Evolutionary conservation across 2,329 filamentous ascomycete species (phyloP).

Genomic region (Hypoxylon sp.): DNA sequence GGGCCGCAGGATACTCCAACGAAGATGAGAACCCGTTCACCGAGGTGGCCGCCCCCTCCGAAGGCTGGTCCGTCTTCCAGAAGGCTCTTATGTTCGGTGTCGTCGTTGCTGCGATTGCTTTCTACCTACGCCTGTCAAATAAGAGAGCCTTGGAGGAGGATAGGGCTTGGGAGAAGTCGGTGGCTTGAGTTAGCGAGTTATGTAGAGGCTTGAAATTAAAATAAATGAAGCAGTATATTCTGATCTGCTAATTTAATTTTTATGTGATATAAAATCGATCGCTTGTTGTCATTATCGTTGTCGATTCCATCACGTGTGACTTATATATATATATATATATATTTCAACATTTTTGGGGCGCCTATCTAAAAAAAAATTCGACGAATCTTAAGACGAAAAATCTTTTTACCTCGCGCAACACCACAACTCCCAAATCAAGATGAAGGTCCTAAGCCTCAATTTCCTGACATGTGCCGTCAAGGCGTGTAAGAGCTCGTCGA

Average conservation of each 20-base stretch:
- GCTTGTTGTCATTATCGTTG: conserved; percentile 12
- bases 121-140: conserved; percentile 59
- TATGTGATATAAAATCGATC: conserved; percentile 3
- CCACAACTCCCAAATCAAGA: conserved; percentile 55
- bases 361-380: conserved; percentile 19
- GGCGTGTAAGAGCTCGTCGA: conserved; percentile 83
- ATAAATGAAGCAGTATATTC: conserved; percentile 15
- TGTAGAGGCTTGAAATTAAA: conserved; percentile 25
- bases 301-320: conserved; percentile 38
- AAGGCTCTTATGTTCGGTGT: conserved; percentile 64
- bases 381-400: conserved; percentile 6
- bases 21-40: conserved; percentile 48
- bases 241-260: neutral
- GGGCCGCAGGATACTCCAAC: conserved; percentile 53
- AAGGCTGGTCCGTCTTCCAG: conserved; percentile 59
- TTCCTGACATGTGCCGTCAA: conserved; percentile 97
- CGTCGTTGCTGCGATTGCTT: conserved; percentile 59
- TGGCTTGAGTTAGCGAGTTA: conserved; percentile 52
- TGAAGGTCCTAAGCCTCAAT: conserved; percentile 97
- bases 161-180: conserved; percentile 58
- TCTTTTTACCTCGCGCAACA: conserved; percentile 3
- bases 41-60: conserved; percentile 46
- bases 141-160: conserved; percentile 50
- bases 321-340: no score
- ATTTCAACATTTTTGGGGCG: conserved; percentile 17